phyloP scores from a whole-genome alignment of 208 protist genomes.

The Trypanosoma rangeli region DNA sequence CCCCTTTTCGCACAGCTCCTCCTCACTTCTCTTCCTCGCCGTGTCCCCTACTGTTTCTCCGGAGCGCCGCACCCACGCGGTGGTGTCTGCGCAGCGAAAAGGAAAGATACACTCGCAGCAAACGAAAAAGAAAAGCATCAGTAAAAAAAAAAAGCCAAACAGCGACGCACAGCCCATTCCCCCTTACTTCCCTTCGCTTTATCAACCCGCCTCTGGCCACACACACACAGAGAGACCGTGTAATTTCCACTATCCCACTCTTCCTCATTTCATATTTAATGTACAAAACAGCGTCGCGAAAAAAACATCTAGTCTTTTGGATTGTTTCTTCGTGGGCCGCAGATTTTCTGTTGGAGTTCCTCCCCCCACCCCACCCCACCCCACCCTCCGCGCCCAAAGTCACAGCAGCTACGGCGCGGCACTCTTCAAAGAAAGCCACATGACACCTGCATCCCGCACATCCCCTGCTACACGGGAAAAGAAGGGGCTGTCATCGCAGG shows the following conservation, averaged over 20 bases:
- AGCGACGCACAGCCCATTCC: not conserved
- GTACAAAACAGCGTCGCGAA: not conserved
- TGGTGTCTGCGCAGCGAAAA: not conserved
- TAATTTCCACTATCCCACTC: too few species aligned
- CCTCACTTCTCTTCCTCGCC: not conserved
- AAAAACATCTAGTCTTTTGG: not conserved
- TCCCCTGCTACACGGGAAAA: conserved; percentile 25
- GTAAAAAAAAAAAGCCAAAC: conserved; percentile 4
- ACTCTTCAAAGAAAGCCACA: conserved; percentile 11
- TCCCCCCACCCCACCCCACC: too few species aligned
- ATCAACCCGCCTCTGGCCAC: not conserved
- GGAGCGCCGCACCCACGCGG: not conserved
- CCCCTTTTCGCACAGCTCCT: not conserved
- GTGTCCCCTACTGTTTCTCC: not conserved
- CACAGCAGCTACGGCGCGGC: not conserved
- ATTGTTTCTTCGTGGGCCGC: not conserved
- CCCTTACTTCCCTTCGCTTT: not conserved
- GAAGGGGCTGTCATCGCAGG: conserved; percentile 5
- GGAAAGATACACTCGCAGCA: not conserved
- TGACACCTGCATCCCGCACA: conserved; percentile 20
- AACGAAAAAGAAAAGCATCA: conserved; percentile 5
- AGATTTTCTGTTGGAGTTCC: not conserved
- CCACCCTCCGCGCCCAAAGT: not conserved
- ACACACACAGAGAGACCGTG: not conserved
- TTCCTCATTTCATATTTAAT: not conserved